Percentiles rank a stretch among this genome's conserved stretches.
phyloP scores from a whole-genome alignment of 352 stramenopile genomes.

The Globisporangium emineosum region DNA sequence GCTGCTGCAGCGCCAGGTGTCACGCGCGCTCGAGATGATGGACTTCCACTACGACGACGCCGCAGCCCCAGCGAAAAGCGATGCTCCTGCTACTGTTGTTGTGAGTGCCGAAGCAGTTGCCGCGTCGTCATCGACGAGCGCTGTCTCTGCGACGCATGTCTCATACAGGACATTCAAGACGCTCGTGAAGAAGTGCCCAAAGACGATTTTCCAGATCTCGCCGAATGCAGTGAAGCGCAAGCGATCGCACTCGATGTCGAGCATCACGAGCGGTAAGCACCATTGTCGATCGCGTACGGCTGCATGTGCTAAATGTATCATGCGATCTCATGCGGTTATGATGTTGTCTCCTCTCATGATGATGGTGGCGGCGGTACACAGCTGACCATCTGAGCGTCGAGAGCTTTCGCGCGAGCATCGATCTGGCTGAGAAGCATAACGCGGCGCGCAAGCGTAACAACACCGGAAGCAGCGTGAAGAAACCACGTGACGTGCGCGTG shows the following conservation, averaged over 20 bases:
- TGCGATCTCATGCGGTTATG: neutral
- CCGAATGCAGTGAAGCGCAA: constrained; percentile 57
- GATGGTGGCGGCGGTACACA: neutral
- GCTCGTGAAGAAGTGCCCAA: constrained; percentile 20
- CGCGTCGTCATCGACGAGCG: constrained; percentile 5
- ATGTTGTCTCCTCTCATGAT: neutral
- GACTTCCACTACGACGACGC: constrained; percentile 28
- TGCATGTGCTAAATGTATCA: neutral
- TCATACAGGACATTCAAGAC: constrained; percentile 15
- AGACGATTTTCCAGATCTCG: constrained; percentile 34
- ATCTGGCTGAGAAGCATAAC: constrained; percentile 18
- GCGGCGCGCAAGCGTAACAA: constrained; percentile 18
- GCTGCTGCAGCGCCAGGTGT: constrained; percentile 45
- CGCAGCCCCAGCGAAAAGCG: constrained; percentile 4
- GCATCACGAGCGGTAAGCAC: constrained; percentile 28
- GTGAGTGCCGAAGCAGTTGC: constrained; percentile 5
- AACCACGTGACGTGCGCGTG: constrained; percentile 24
- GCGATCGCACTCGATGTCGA: constrained; percentile 46
- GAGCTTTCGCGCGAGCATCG: constrained; percentile 20
- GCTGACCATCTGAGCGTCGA: constrained; percentile 19
- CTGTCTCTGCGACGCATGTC: constrained; percentile 12
- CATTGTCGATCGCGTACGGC: neutral
- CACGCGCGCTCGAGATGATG: constrained; percentile 51
- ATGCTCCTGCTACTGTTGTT: constrained; percentile 1
- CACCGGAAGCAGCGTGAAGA: constrained; percentile 20